Conservation (phyloP, 441 rosid species). For the Rhodomyrtus psidioides region DNA sequence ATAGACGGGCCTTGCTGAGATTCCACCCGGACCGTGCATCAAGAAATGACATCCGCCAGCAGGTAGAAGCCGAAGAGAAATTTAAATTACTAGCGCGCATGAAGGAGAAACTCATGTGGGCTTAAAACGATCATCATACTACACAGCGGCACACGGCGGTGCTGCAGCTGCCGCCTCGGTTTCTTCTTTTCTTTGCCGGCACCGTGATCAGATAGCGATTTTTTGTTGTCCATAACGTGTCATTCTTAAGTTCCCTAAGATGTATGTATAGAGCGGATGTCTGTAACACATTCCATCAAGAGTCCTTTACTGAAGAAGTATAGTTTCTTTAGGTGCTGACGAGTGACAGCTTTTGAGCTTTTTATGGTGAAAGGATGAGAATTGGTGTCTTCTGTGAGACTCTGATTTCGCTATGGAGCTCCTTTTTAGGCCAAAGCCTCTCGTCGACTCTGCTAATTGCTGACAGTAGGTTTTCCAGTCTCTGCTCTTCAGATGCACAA, state of each 20-base stretch:
- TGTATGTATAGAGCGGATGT: not conserved
- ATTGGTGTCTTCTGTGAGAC: not conserved
- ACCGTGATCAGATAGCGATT: not conserved
- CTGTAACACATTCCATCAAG: not conserved
- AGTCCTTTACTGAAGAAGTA: not conserved
- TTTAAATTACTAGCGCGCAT: slow-evolving; percentile 78
- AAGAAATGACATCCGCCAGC: slow-evolving; percentile 51
- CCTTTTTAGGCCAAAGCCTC: not conserved
- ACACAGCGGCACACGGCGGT: not conserved
- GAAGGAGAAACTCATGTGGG: slow-evolving; percentile 53
- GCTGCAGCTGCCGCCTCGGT: not conserved
- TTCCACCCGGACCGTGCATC: slow-evolving; percentile 92
- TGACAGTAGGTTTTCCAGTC: not conserved
- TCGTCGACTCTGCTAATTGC: not conserved
- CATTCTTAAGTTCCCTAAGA: not conserved
- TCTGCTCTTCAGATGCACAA: not conserved
- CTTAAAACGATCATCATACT: not conserved
- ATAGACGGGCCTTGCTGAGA: slow-evolving; percentile 59
- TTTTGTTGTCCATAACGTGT: not conserved
- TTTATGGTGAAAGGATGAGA: not conserved
- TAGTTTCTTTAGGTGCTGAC: not conserved
- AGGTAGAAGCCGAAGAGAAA: slow-evolving; percentile 88
- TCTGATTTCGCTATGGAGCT: not conserved
- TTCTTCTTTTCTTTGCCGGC: not conserved
- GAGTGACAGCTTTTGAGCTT: not conserved